These are phyloP conservation scores for Fusarium palustre DNA, from an alignment of 2,329 filamentous ascomycete species.

Conservation along the genomic window DNA sequence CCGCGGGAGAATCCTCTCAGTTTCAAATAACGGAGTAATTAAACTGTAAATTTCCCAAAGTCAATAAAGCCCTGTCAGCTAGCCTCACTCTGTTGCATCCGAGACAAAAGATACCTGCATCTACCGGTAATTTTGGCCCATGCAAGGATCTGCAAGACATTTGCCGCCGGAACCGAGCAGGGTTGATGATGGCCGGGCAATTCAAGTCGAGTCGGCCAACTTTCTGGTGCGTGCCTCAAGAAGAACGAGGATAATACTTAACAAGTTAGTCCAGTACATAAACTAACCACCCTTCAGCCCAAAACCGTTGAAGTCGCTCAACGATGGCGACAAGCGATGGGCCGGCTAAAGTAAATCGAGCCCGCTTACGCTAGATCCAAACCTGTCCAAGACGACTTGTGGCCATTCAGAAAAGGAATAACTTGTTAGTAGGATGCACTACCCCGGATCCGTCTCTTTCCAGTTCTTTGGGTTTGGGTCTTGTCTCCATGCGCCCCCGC, in stretches of 20 bases:
- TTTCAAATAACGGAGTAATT: conserved; percentile 1
- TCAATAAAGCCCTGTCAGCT: not conserved
- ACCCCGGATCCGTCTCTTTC: conserved; percentile 6
- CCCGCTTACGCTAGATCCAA: not conserved
- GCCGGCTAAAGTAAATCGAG: not conserved
- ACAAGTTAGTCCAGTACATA: not conserved
- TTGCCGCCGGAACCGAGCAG: not conserved
- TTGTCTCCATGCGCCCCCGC: conserved; percentile 11
- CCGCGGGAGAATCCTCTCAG: not conserved
- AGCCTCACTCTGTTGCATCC: not conserved
- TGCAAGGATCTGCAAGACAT: conserved; percentile 2
- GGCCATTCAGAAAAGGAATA: not conserved
- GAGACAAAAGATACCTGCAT: not conserved
- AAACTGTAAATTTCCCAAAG: not conserved
- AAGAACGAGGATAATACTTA: not conserved
- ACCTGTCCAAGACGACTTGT: not conserved
- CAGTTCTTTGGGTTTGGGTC: not conserved
- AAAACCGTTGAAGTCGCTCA: not conserved
- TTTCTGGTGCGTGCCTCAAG: not conserved
- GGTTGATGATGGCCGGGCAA: not conserved
- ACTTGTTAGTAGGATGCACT: not conserved
- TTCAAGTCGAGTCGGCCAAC: not conserved
- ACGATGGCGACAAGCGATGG: not conserved
- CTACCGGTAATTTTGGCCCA: not conserved
- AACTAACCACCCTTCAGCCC: not conserved